Evolutionary conservation across 306 rosid species (phyloP), one percentile per base, ranked within the genome.

Genomic region (Quercus dentata): DNA sequence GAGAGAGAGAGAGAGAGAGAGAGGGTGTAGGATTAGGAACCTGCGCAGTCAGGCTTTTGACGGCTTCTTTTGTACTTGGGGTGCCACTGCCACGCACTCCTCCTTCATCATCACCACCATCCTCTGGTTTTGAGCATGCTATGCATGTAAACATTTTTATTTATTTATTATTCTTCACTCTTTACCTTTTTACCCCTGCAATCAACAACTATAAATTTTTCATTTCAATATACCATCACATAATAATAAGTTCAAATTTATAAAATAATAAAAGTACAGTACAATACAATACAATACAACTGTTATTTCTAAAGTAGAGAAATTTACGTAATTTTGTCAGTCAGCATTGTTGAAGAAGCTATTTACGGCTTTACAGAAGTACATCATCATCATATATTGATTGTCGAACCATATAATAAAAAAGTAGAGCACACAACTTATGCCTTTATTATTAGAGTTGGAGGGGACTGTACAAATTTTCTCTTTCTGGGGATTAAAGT

Each of bases 1-100:
- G 28, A 27, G 46, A 62, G 58, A 62, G 73, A 77, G 74, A 68
- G 56, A 15, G 67, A 74, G 23, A 4, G 65, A 69, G 20, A 28
- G 41, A 28, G 57, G 67, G 81, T 14, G 15, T 46, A 56, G 81
- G 83, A 76, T 59, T 78, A 75, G 76, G 89, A 83, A 94, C 98
- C 98, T 94, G 97, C 56, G 92, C 75, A 69, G 97, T 92, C 82
- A 94, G 92, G 89, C 97, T 90, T 89, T 94, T 94, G 93, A 91
- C 92, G 91, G 97, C 92, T 90, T 92, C 96, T 89, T 92, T 90
- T 74, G 97, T 89, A 89, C 84, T 94, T 74, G 98, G 98, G 75
- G 96, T 92, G 88, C 96, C 91, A 81, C 93, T 91, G 80, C 93
- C 98, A 72, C 95, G 93, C 76, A 78, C 92, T 69, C 88, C 85